Evolutionary conservation across 306 rosid species (phyloP), one percentile per base, ranked within the genome.

Genomic region (Glycine latifolia): DNA sequence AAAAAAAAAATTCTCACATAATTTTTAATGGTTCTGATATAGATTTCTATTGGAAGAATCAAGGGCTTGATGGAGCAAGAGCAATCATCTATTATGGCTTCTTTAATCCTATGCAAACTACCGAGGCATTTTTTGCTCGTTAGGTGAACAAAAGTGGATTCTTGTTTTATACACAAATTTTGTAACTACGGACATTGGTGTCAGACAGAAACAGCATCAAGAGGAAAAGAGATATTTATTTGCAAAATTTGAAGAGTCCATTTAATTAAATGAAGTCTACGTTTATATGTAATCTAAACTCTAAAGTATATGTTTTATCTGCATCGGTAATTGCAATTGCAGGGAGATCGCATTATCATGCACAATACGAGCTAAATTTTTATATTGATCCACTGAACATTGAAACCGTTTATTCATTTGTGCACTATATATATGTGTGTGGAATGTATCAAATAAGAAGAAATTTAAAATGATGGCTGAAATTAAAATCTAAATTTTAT

Each of bases 41-140:
- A 73, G 67, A 65, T 84, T 87, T 81, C 44, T 53, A 20, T 52
- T 66, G 63, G 86, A 86, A 87, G 89, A 75, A 79, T 12, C 61
- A 73, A 53, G 56, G 59, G 48, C 56, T 66, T 79, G 35, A 31
- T 80, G 83, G 63, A 13, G 74, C n/a, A 26, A 26, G 26, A 53
- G 8, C 62, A 43, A 37, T 20, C 56, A 16, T 56, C 70, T 59
- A 14, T 79, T 52, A 11, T 31, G 74, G 52, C 33, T 17, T 86
- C 68, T 56, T 60, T 68, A 71, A 41, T 26, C 59, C 56, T 63
- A 9, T 12, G 44, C 17, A 7, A 59, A 44, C 44, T 50, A 63
- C 54, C 15, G 81, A 17, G 65, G 83, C 59, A n/a, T 59, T 72
- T 72, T 76, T 69, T 65, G 62, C 48, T 65, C 26, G 74, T 61